phyloP scores from a whole-genome alignment of 2,329 filamentous ascomycete genomes.

The Botrytis fragariae region DNA sequence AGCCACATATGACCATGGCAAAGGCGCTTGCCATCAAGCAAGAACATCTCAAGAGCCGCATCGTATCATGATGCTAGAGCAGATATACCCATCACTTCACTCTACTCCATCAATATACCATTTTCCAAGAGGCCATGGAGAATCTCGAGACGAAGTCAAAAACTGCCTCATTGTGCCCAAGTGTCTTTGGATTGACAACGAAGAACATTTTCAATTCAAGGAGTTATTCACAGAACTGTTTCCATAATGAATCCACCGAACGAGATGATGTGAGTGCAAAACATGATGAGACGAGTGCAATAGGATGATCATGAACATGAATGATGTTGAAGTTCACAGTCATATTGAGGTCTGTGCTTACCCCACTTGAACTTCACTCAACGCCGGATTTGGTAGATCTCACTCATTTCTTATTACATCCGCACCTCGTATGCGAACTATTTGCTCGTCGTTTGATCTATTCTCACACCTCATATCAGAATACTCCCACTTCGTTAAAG shows the following conservation, averaged over 20 bases:
- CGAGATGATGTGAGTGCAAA: neutral
- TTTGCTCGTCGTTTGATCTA: neutral
- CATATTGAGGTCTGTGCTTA: neutral
- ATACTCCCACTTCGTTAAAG: neutral
- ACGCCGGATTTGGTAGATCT: neutral
- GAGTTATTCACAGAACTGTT: no score
- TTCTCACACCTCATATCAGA: neutral
- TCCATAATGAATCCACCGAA: neutral
- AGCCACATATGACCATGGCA: neutral
- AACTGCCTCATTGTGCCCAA: neutral
- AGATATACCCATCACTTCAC: neutral
- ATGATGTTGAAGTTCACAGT: neutral
- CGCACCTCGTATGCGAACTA: neutral
- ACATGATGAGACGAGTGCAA: neutral
- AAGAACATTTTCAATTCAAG: no score
- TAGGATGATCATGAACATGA: neutral
- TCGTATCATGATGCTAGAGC: no score
- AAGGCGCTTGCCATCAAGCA: no score
- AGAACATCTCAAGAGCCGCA: no score
- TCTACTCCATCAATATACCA: neutral
- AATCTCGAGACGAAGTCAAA: neutral
- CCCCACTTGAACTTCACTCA: rapidly evolving
- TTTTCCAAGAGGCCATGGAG: no score
- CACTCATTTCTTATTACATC: neutral
- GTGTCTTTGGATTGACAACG: neutral